Conservation (phyloP, 345 rosid genomes). For the Erucastrum elatum region DNA sequence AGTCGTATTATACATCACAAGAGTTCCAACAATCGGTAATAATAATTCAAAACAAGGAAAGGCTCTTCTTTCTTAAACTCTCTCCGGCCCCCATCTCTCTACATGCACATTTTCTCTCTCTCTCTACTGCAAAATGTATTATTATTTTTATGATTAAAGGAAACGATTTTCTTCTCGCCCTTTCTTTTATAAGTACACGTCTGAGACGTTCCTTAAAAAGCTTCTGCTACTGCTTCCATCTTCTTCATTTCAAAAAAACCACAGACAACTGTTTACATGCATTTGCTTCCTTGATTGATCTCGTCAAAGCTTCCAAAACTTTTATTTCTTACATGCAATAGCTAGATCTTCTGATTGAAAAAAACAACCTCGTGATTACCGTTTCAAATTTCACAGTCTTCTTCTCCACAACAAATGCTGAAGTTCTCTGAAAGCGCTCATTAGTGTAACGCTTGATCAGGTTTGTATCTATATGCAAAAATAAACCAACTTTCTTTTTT, state of each 20-base stretch:
- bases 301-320: slow-evolving; percentile 1
- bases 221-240: slow-evolving; percentile 30
- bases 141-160: neutral
- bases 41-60: neutral
- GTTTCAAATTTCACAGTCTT: neutral
- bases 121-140: slow-evolving; percentile 22
- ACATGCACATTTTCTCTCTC: slow-evolving; percentile 33
- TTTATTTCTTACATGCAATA: slow-evolving; percentile 31
- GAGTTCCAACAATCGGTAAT: neutral
- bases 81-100: slow-evolving; percentile 23
- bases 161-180: neutral
- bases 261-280: slow-evolving; percentile 37
- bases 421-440: neutral
- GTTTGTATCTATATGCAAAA: slow-evolving; percentile 20
- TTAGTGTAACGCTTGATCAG: slow-evolving; percentile 39
- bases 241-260: too few relatives aligned
- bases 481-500: neutral
- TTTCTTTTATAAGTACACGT: slow-evolving; percentile 39
- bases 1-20: neutral
- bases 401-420: neutral
- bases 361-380: slow-evolving; percentile 38
- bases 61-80: slow-evolving; percentile 33
- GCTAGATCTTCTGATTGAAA: slow-evolving; percentile 9
- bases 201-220: slow-evolving; percentile 29
- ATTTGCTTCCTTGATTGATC: slow-evolving; percentile 23